Base-by-base conservation (phyloP, 2,329 filamentous ascomycete species). In the Alternaria postmessia region DNA sequence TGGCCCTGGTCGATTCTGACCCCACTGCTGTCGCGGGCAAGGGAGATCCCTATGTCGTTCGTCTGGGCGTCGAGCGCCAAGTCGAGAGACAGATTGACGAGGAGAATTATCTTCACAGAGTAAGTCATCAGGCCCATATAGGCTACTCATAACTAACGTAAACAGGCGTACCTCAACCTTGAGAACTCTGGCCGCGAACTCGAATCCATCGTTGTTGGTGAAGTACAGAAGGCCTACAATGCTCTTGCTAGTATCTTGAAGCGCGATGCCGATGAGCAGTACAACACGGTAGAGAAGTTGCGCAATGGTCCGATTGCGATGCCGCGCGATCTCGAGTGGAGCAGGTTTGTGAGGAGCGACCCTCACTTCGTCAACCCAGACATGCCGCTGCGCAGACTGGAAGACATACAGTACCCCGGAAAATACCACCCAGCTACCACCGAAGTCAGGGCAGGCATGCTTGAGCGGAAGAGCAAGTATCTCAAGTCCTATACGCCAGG, bases 401-500 rank as follows among this genome's bases (percentile, higher is more conserved):
- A 96, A 72, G 90, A 92, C 64, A 96, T 99, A 67, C 88, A 92
- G 61, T 99, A 98, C 76, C 94, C 94, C 18, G 95, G 95, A 42
- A 93, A 92, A 75, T 87, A 96, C 70, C 91, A 97, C 77, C 89
- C 91, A 62, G 88, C 92, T 79, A 92, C 84, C 76, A 83, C 91
- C 62, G 94, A 98, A 78, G 91, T 99, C 54, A 87, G 94, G 62
- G 92, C 93, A 20, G 95, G 95, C 3, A 89, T 97, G 80, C 83
- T 99, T 36, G 95, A 99, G 82, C 90, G 95, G 68, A 98, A 98
- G 88, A 97, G 93, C 86, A 99, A 98, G 77, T 99, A 98, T 74
- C 83, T 99, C 63, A 98, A 97, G 83, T 97, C 94, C 78, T 97
- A 97, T 78, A 95, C 94, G 7, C 91, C 93, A 26, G 94, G 94